Base-by-base conservation (phyloP, 257 asterid genomes). In the Solanum sitiens region DNA sequence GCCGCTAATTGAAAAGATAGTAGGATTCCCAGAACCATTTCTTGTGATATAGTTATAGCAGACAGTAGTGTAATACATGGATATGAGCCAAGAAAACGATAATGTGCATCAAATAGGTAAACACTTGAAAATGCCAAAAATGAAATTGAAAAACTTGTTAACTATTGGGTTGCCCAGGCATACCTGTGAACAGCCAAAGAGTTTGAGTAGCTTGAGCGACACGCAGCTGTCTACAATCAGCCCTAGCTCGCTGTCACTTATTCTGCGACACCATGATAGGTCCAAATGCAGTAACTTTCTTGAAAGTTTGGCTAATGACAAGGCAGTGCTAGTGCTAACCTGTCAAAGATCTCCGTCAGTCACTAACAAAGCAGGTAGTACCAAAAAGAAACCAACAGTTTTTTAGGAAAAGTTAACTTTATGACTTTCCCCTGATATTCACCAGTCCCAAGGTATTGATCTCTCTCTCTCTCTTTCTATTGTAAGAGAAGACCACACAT, bases 101-200 rank as follows among this genome's bases (percentile, higher is more conserved):
- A 68, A 40, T 42, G 42, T 68, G 44, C 61, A 65, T 32, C 32
- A 30, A 15, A 40, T 47, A 68, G 27, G 45, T 39, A 68, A 59
- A 85, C 77, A 39, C 39, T 61, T 63, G 53, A 18, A 10, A 25
- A 42, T 30, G 32, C 56, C 87, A 40, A 20, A 39, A 85, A 20
- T 18, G 33, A 83, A 33, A 47, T 20, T 83, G 67, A 83, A 33
- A 30, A 75, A 75, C 20, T 21, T 21, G 56, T 76, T 40, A 76
- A 50, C 35, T 30, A 45, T 47, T 80, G 85, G 10, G 33, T 42
- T 85, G 30, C 44, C 35, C 7, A 61, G 7, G 25, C 89, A 30
- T 87, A 96, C 99, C 98, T 95, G 96, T 88, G 95, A 87, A 89
- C 98, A 96, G 37, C 98, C 98, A 71, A 96, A 96, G 88, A 93